These are phyloP conservation scores for Tetracladium setigerum DNA, from an alignment of 495 filamentous ascomycete genomes.

Conservation along the genomic window DNA sequence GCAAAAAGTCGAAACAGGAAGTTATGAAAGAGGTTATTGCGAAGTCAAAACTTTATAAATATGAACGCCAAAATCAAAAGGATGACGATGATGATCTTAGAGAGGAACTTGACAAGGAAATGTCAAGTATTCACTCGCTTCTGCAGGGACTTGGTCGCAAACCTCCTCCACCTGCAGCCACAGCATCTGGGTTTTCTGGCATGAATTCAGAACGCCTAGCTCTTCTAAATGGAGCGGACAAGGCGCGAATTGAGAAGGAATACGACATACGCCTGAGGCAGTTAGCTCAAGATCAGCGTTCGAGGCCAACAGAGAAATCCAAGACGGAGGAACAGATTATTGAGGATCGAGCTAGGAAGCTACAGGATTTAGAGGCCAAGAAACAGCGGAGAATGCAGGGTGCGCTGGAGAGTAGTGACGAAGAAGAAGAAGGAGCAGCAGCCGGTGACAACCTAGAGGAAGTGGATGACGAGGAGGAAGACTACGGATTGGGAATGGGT, in stretches of 20 bases:
- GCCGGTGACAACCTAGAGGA: constrained; percentile 14
- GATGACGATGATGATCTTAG: constrained; percentile 92
- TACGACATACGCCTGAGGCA: constrained; percentile 80
- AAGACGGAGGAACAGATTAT: constrained; percentile 87
- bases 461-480: constrained; percentile 36
- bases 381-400: constrained; percentile 68
- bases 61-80: constrained; percentile 84
- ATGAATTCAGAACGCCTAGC: constrained; percentile 48
- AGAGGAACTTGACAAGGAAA: constrained; percentile 62
- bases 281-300: constrained; percentile 72
- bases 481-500: constrained; percentile 47
- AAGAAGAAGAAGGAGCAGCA: constrained; percentile 37
- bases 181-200: constrained; percentile 21
- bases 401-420: constrained; percentile 42
- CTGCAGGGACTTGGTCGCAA: constrained; percentile 43
- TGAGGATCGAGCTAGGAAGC: constrained; percentile 60
- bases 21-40: constrained; percentile 97
- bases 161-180: constrained; percentile 31
- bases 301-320: constrained; percentile 75
- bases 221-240: constrained; percentile 52
- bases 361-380: constrained; percentile 75
- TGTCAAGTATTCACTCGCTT: constrained; percentile 71
- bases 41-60: constrained; percentile 92
- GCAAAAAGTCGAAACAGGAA: constrained; percentile 89
- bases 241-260: constrained; percentile 60